phyloP scores from a whole-genome alignment of 2,329 filamentous ascomycete species.

The Thielaviopsis populi region DNA sequence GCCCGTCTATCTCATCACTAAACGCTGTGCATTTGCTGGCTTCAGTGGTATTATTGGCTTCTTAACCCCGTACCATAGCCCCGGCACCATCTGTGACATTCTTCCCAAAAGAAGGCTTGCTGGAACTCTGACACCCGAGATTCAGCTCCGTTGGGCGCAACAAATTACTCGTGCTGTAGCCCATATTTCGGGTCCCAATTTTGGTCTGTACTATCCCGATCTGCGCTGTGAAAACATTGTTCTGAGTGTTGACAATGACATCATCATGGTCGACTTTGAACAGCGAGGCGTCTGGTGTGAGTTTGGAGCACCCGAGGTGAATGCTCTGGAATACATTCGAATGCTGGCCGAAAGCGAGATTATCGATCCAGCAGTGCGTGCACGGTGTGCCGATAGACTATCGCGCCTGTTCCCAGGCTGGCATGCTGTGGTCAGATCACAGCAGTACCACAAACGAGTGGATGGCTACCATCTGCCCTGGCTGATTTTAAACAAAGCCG shows the following conservation, averaged over 20 bases:
- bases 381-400: slow-evolving; percentile 30
- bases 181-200: slow-evolving; percentile 23
- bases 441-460: slow-evolving; percentile 34
- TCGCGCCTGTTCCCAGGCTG: slow-evolving; percentile 33
- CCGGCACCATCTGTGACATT: slow-evolving; percentile 41
- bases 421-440: slow-evolving; percentile 27
- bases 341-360: slow-evolving; percentile 36
- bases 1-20: slow-evolving; percentile 40
- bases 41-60: slow-evolving; percentile 43
- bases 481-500: slow-evolving; percentile 34
- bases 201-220: slow-evolving; percentile 39
- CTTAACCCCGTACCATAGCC: slow-evolving; percentile 36
- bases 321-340: slow-evolving; percentile 43
- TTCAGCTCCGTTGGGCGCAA: slow-evolving; percentile 38
- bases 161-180: slow-evolving; percentile 38
- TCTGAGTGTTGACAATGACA: slow-evolving; percentile 31
- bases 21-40: slow-evolving; percentile 39
- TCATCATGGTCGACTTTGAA: slow-evolving; percentile 47
- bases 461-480: slow-evolving; percentile 42
- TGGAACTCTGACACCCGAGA: slow-evolving; percentile 27
- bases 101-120: slow-evolving; percentile 38
- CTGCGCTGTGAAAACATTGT: slow-evolving; percentile 46
- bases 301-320: slow-evolving; percentile 45
- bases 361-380: slow-evolving; percentile 27
- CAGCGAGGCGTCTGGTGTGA: slow-evolving; percentile 49